phyloP scores from a whole-genome alignment of 2,329 filamentous ascomycete genomes.

The Colletotrichum costaricense region DNA sequence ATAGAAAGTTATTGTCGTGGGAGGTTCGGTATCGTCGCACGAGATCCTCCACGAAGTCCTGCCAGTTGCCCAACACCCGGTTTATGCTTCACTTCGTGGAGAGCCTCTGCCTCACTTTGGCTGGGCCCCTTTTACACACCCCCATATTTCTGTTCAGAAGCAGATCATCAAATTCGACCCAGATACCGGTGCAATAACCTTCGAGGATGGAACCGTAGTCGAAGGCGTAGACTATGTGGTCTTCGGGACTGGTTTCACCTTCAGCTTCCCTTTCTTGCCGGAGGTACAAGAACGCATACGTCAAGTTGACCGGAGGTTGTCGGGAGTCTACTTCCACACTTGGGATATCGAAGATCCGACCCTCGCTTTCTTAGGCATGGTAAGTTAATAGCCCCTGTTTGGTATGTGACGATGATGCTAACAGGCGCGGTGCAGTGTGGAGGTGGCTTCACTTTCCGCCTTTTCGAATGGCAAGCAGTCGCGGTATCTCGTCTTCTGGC shows the following conservation, averaged over 20 bases:
- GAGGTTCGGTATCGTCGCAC: constrained; percentile 67
- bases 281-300: constrained; percentile 57
- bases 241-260: constrained; percentile 70
- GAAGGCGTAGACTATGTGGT: constrained; percentile 66
- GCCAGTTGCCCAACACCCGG: constrained; percentile 55
- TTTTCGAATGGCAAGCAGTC: constrained; percentile 53
- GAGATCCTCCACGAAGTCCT: constrained; percentile 67
- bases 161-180: constrained; percentile 55
- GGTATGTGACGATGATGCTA: not conserved
- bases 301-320: constrained; percentile 44
- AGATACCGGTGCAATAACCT: constrained; percentile 53
- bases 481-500: constrained; percentile 49
- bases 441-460: constrained; percentile 50
- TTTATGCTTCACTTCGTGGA: constrained; percentile 60
- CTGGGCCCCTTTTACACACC: constrained; percentile 67
- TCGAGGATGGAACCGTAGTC: constrained; percentile 61
- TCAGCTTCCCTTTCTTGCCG: constrained; percentile 66
- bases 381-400: constrained; percentile 35
- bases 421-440: constrained; percentile 40
- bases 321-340: constrained; percentile 50
- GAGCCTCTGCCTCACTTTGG: constrained; percentile 63
- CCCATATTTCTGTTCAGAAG: constrained; percentile 55
- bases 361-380: constrained; percentile 48
- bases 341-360: constrained; percentile 49
- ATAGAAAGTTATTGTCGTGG: constrained; percentile 65